Evolutionary conservation across 345 rosid genomes (phyloP), one percentile per base, ranked within the genome.

Genomic region (Anacardium occidentale): DNA sequence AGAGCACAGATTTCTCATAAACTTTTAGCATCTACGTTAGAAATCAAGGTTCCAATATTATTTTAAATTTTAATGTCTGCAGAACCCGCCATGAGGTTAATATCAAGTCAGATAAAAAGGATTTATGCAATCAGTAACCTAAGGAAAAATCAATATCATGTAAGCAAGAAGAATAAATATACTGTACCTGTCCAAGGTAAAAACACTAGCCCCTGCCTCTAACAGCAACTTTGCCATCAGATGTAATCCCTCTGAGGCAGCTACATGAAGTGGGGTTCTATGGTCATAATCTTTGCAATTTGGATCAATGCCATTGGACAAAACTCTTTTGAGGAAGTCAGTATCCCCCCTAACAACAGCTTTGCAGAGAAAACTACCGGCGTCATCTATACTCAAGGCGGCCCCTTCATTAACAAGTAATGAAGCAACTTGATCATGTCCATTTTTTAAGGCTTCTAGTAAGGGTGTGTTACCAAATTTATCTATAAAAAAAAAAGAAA

Each of bases 231-330:
- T 90, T 64, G 96, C 92, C 88, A 91, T 90, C 68, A 87, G 57
- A 83, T 69, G 80, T 69, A 88, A 77, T 26, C 97, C 99, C 83
- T 93, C 96, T 45, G 99, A 93, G 68, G 94, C 89, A 62, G 98
- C 98, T 11, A 91, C 76, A 74, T 96, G 98, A 80, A 96, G 98
- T 14, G 98, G 93, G 11, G 98, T 93, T 73, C 96, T 85, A 29
- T 88, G 96, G 71, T 95, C 93, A 57, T 92, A 95, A 80, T 95
- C 97, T 78, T 77, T 88, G 45, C 89, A 82, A 84, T 95, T 90
- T 4, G 99, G 98, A 69, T 96, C 88, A 24, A 90, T 73, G 37
- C 98, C 97, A 70, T 72, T 74, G 61, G 88, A 79, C 70, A 96
- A 80, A 77, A 93, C 25, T 73, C 94, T 91, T 81, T 68, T 91